Conservation (phyloP, 148 eudicot species). For the Chenopodium album region DNA sequence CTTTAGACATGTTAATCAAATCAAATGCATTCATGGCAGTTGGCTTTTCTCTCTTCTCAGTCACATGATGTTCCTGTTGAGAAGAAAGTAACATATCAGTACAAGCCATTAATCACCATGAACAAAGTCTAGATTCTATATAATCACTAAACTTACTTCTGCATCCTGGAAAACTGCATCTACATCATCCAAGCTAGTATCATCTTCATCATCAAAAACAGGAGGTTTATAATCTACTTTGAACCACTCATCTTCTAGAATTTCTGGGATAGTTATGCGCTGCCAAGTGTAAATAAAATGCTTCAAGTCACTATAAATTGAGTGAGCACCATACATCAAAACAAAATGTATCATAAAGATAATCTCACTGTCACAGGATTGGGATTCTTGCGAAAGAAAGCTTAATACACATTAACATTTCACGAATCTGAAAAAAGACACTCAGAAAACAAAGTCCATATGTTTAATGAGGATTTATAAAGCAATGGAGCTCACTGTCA, state of each 20-base stretch:
- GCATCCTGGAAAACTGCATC: slow-evolving; percentile 90
- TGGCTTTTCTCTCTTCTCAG: slow-evolving; percentile 79
- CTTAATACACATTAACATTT: neutral
- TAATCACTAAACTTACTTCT: slow-evolving; percentile 52
- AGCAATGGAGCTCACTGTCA: slow-evolving; percentile 48
- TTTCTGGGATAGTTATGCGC: slow-evolving; percentile 79
- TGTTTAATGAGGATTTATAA: neutral
- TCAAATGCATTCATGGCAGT: slow-evolving; percentile 93
- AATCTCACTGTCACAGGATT: too few species aligned
- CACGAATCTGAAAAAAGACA: neutral
- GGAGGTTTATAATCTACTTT: slow-evolving; percentile 75
- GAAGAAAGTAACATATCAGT: slow-evolving; percentile 3
- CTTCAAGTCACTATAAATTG: neutral
- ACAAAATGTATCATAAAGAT: neutral
- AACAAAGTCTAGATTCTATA: neutral
- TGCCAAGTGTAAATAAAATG: slow-evolving; percentile 31
- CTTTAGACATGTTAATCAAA: slow-evolving; percentile 91
- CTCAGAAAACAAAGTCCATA: neutral
- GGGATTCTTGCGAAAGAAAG: too few species aligned
- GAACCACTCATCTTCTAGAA: slow-evolving; percentile 86
- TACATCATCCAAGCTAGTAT: slow-evolving; percentile 85
- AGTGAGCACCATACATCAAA: neutral
- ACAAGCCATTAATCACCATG: neutral
- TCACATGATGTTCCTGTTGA: slow-evolving; percentile 80
- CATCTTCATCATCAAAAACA: slow-evolving; percentile 67